Percentiles rank a stretch among this genome's conserved stretches.
Conservation (phyloP, 208 protist genomes). For the Trichomonas tenax region DNA sequence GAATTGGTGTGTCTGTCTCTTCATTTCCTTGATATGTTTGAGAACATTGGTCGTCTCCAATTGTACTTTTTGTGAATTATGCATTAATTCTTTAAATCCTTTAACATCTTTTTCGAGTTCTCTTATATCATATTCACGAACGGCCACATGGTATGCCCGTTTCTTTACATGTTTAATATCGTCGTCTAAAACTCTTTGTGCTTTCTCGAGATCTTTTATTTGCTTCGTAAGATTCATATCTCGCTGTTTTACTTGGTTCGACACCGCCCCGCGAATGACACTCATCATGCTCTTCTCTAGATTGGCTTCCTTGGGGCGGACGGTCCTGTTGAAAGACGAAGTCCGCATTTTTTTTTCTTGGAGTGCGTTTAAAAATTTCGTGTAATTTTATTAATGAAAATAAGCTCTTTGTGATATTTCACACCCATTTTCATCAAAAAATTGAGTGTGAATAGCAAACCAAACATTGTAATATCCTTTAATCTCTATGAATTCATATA, state of each 20-base stretch:
- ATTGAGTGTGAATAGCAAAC: too few species aligned
- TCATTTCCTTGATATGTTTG: background rate
- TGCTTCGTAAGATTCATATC: background rate
- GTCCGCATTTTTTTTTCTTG: background rate
- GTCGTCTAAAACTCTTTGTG: background rate
- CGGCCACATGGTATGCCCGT: background rate
- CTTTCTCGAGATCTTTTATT: background rate
- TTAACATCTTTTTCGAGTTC: background rate
- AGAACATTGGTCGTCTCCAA: background rate
- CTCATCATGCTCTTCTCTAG: background rate
- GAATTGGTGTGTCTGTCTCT: background rate
- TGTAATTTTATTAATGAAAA: too few species aligned
- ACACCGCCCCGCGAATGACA: background rate
- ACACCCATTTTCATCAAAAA: too few species aligned
- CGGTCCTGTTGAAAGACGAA: background rate
- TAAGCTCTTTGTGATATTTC: too few species aligned
- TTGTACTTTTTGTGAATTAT: background rate
- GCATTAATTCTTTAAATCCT: background rate
- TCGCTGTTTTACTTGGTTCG: background rate
- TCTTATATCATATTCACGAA: background rate
- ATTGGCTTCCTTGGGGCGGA: background rate
- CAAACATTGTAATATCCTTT: too few species aligned
- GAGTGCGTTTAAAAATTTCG: background rate
- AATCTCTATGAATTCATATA: too few species aligned
- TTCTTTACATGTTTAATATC: background rate